Base-by-base conservation (phyloP, 2,329 filamentous ascomycete genomes). In the Colletotrichum coccodes region DNA sequence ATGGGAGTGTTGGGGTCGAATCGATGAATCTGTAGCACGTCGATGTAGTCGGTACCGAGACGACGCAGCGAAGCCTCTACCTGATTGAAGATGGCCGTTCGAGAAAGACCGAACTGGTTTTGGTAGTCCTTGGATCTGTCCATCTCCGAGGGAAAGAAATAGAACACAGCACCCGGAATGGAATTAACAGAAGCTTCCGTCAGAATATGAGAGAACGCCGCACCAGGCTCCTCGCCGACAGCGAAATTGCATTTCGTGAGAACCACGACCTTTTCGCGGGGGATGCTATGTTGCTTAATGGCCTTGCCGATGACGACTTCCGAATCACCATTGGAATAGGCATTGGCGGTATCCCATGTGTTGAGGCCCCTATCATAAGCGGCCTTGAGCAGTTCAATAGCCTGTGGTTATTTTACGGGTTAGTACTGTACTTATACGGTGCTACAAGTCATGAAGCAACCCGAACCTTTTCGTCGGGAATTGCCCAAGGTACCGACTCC, bases 341-440 rank as follows among this genome's bases (percentile, higher is more conserved):
- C 76, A 64, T 87, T 86, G 34, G 87, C 86, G 76, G 75, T 83
- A 71, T 86, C 84, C 83, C 82, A 86, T 0, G 89, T 91, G 71
- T 90, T 91, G 67, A 92, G 81, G 11, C 90, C 90, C 11, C 79
- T 78, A 63, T 91, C 87, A 73, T 89, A 91, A 4, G 90, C 90
- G 12, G 87, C 84, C 77, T 91, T 89, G 64, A 92, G 84, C 8
- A 91, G 76, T 8, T 87, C 86, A 14, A 90, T 79, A 30, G 87
- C 83, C 75, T 81, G 32, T 23, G 9, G 11, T 1, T 28, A 18
- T 30, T 52, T 21, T 86, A 84, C 2, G 34, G 11, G 11, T 38
- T 14, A 38, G 16, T 38, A 14, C 11, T 14, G n/a, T n/a, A n/a
- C n/a, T n/a, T n/a, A n/a, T n/a, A n/a, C n/a, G n/a, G n/a, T n/a